These are phyloP conservation scores for Epichloe festucae DNA, from an alignment of 2,329 filamentous ascomycete species.

Conservation along the genomic window DNA sequence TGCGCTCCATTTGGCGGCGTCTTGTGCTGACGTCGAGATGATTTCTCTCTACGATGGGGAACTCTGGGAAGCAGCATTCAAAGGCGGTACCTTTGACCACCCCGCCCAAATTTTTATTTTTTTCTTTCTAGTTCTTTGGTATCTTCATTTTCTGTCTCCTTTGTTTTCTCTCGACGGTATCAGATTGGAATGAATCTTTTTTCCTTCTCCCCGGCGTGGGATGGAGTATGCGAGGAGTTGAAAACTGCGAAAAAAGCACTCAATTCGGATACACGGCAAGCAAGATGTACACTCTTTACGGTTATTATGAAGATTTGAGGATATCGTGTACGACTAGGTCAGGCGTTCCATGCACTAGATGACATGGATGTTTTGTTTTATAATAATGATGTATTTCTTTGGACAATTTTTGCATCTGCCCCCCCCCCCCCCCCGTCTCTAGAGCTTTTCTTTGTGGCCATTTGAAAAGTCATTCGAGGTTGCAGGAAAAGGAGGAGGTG, in stretches of 20 bases:
- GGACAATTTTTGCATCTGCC: not conserved
- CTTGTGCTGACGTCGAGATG: slow-evolving; percentile 24
- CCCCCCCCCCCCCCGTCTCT: not conserved
- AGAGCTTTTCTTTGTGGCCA: not conserved
- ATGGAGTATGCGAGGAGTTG: slow-evolving; percentile 11
- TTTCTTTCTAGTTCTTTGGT: not conserved
- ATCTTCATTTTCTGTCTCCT: not conserved
- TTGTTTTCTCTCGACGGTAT: not conserved
- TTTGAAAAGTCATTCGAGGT: not conserved
- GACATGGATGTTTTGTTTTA: slow-evolving; percentile 6
- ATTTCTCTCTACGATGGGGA: not conserved
- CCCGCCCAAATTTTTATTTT: not conserved
- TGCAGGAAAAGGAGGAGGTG: not conserved
- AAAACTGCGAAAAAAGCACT: slow-evolving; percentile 4
- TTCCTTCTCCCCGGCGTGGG: slow-evolving; percentile 2
- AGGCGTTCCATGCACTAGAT: slow-evolving; percentile 18
- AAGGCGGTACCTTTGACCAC: too few species aligned
- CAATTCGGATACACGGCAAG: not conserved
- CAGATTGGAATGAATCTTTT: not conserved
- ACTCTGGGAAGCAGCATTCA: not conserved
- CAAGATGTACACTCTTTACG: not conserved
- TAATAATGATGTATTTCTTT: slow-evolving; percentile 1
- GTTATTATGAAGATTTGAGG: slow-evolving; percentile 10
- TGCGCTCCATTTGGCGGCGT: slow-evolving; percentile 61
- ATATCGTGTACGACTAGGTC: slow-evolving; percentile 15